Percentiles rank a stretch among this genome's conserved stretches.
These are phyloP conservation scores for Fusarium miscanthi DNA, from an alignment of 2,329 filamentous ascomycete genomes.

Conservation along the genomic window DNA sequence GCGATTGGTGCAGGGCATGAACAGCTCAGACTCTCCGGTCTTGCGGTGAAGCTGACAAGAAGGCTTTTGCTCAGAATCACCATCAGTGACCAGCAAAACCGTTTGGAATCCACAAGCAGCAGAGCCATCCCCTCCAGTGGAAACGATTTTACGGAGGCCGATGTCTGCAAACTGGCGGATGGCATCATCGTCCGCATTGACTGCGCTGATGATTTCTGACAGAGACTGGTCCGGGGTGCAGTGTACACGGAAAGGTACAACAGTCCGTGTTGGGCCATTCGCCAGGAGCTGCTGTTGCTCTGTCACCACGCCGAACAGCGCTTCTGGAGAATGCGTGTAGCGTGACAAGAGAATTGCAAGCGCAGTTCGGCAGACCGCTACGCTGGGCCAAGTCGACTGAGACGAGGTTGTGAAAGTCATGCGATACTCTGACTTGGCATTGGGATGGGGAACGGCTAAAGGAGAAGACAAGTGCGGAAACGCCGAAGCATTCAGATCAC, in stretches of 20 bases:
- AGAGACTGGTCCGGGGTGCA: not conserved
- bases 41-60: not conserved
- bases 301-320: slow-evolving; percentile 3
- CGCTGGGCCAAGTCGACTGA: rapidly evolving
- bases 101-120: slow-evolving; percentile 22
- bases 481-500: not conserved
- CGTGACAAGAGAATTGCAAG: slow-evolving; percentile 5
- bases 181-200: not conserved
- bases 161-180: not conserved
- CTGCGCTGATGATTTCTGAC: not conserved
- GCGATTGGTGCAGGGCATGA: slow-evolving; percentile 13
- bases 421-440: not conserved
- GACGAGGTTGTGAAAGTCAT: rapidly evolving
- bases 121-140: not conserved
- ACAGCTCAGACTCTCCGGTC: not conserved
- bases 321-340: slow-evolving; percentile 9
- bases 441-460: not conserved
- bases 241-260: slow-evolving; percentile 1
- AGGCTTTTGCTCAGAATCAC: rapidly evolving
- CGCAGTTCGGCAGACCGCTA: not conserved
- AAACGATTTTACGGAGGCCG: slow-evolving; percentile 1
- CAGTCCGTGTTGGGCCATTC: not conserved
- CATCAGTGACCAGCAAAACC: not conserved
- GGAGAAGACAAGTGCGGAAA: not conserved
- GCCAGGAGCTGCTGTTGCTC: not conserved